Evolutionary conservation across 306 rosid species (phyloP), one percentile per base, ranked within the genome.

Genomic region (Quercus variabilis): DNA sequence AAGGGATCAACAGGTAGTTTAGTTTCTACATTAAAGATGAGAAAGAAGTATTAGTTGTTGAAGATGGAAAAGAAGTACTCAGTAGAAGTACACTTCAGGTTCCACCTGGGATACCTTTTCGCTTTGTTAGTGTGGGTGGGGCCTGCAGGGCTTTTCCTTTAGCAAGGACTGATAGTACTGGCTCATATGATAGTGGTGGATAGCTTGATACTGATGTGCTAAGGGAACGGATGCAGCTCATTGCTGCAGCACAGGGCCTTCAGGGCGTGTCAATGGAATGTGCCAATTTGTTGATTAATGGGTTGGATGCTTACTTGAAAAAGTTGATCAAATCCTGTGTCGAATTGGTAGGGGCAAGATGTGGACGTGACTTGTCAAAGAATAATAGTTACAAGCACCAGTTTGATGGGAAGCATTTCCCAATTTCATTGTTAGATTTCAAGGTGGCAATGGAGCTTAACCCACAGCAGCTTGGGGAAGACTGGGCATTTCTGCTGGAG

Each of bases 381-480:
- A 82, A 73, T 71, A 85, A 80, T 70, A 81, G 81, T 76, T 87
- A 77, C 72, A 91, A 89, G 87, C 92, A 91, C 85, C 97, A 79
- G 89, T 74, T 88, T 83, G 95, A 85, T 79, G 92, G 92, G 52
- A 95, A 89, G 4, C 88, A 70, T 19, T 68, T 86, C 79, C 82
- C 91, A 12, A 86, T 88, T 55, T 92, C 97, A 65, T 79, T 90
- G 86, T 92, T 87, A 54, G 98, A 95, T 89, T 90, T 95, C 81
- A 92, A 91, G 86, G 91, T 93, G 73, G 99, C 99, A 57, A 90
- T 95, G 99, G 98, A 92, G 88, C 85, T 95, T 80, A 91, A 91
- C 88, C 99, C 94, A 28, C 91, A 81, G 84, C 93, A 95, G 85
- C 97, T 95, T 76, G 98, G 99, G 78, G 94, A 89, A 85, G 99